Percentiles rank a stretch among this genome's conserved stretches.
Conservation (phyloP, 805 yeast genomes). For the Debaryomyces hansenii region DNA sequence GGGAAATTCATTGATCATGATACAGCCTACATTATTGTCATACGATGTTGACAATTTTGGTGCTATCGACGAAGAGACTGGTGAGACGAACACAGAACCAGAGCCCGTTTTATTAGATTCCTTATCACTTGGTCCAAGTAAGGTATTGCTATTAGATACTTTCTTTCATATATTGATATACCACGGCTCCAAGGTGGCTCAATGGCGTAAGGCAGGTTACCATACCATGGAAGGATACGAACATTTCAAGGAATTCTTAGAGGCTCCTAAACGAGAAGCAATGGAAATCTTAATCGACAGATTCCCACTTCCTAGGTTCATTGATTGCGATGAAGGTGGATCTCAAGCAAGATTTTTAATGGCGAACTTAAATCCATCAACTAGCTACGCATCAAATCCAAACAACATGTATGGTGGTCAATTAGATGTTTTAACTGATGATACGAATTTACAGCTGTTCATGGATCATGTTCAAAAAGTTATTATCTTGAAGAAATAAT, state of each 20-base stretch:
- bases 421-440: constrained; percentile 54
- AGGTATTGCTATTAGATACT: constrained; percentile 61
- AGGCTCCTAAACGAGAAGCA: constrained; percentile 64
- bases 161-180: constrained; percentile 68
- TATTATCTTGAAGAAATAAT: constrained; percentile 20
- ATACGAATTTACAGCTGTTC: constrained; percentile 54
- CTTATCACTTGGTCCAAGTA: constrained; percentile 55
- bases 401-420: constrained; percentile 29
- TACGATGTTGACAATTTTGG: constrained; percentile 51
- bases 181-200: constrained; percentile 67
- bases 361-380: constrained; percentile 69
- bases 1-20: constrained; percentile 60
- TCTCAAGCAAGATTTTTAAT: constrained; percentile 71
- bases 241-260: constrained; percentile 58
- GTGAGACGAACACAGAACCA: constrained; percentile 45
- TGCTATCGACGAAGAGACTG: constrained; percentile 25
- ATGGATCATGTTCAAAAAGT: constrained; percentile 52
- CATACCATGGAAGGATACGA: constrained; percentile 62
- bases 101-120: constrained; percentile 66
- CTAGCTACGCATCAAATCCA: constrained; percentile 47
- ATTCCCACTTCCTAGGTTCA: constrained; percentile 70
- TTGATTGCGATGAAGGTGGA: constrained; percentile 75
- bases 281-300: constrained; percentile 63
- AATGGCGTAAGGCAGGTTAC: constrained; percentile 65
- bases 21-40: constrained; percentile 65